Evolutionary conservation across 495 filamentous ascomycete species (phyloP), one percentile per base, ranked within the genome.

Genomic region (Aspergillus bridgeri): DNA sequence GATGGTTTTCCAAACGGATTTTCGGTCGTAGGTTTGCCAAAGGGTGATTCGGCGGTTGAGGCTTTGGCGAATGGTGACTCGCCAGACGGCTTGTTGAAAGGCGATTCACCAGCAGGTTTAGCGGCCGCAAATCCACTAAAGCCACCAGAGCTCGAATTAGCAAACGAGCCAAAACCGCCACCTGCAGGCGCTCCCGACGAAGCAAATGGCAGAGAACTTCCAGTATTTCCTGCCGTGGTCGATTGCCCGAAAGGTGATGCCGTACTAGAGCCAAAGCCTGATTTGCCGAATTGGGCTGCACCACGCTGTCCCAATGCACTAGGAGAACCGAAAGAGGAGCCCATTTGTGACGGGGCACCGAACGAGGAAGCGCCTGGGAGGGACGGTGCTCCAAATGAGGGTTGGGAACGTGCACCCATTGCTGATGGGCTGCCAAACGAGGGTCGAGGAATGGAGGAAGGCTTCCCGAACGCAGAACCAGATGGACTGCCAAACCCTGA

Each of bases 241-340:
- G 73, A 57, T 56, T 77, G 67, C 23, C 75, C 80, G 51, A 83
- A 80, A 6, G 66, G 24, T 44, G 73, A 65, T 24, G 66, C 56
- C 6, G 66, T 51, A n/a, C 77, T 72, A 0, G 77, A 73, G 2
- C 75, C 83, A 59, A 89, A 86, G 48, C 74, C 66, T 42, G 69
- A 63, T 48, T 71, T 58, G 18, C 74, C 75, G 48, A 79, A 75
- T 52, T 66, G 50, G 0, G 70, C 47, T 38, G 51, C 21, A 27
- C 29, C 25, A 27, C 29, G 20, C 23, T 73, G 68, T 8, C 66
- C 70, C 13, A 66, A 46, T n/a, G 66, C 60, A 48, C 65, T 69
- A 8, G 67, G 25, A 15, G 63, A 42, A 48, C 74, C 72, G 27
- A 56, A 56, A 20, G 53, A 56, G 19, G 52, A 18, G 8, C 50